A percentile compares a stretch with the other conserved stretches of the same genome.
Conservation (phyloP, 208 protist genomes). For the Baffinella frigidus region DNA sequence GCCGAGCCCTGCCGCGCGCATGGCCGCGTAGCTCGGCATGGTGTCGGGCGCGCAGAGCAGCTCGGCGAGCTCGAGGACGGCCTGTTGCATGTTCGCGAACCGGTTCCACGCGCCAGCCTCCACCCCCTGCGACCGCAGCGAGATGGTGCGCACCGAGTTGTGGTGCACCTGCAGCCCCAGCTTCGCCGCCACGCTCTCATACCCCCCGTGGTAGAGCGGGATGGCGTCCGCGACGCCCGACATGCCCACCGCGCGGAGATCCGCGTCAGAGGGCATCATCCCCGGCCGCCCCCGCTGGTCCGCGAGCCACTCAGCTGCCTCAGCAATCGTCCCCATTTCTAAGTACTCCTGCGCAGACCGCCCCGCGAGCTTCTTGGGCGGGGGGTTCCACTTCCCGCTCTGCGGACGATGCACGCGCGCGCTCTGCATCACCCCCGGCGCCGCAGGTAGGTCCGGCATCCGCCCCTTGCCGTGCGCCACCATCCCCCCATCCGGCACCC, state of each 20-base stretch:
- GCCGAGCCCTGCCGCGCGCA: slow-evolving; percentile 21
- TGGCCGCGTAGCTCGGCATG: slow-evolving; percentile 37
- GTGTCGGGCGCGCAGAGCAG: slow-evolving; percentile 47
- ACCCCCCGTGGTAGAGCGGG: neutral
- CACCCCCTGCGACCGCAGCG: too few relatives aligned
- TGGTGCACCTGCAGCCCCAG: neutral
- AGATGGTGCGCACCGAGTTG: too few relatives aligned
- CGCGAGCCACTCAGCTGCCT: slow-evolving; percentile 42
- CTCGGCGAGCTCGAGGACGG: slow-evolving; percentile 33
- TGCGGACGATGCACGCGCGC: neutral
- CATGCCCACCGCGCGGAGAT: slow-evolving; percentile 46
- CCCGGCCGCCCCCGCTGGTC: neutral
- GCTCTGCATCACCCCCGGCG: neutral
- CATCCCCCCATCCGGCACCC: neutral
- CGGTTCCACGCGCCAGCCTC: too few relatives aligned
- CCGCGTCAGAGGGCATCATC: slow-evolving; percentile 29
- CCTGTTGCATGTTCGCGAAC: too few relatives aligned
- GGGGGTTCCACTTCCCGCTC: neutral
- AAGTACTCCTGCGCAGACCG: neutral
- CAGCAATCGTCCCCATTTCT: neutral
- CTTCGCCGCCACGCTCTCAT: slow-evolving; percentile 5
- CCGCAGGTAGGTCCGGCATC: neutral
- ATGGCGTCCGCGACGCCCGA: slow-evolving; percentile 46
- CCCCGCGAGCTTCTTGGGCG: neutral
- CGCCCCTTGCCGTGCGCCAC: neutral